A percentile compares a stretch with the other conserved stretches of the same genome.
Evolutionary conservation across 495 filamentous ascomycete species (phyloP).

Genomic region (Parmelia sp.): DNA sequence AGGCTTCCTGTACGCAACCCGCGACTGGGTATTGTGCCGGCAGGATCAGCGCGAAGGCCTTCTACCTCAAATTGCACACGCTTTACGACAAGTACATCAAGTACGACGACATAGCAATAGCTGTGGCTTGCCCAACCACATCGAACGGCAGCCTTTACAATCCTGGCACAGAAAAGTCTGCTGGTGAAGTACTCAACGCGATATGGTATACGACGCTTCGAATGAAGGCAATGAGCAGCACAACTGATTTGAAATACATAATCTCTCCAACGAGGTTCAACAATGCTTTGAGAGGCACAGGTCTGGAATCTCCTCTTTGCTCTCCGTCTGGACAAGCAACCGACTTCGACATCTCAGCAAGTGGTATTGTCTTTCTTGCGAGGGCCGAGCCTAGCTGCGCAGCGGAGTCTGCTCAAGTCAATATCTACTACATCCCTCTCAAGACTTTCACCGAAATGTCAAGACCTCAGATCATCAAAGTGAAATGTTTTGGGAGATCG

Average conservation of each 20-base stretch:
- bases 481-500: constrained; percentile 53
- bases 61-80: constrained; percentile 60
- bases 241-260: background rate
- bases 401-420: constrained; percentile 60
- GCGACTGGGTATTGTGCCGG: constrained; percentile 38
- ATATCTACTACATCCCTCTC: constrained; percentile 58
- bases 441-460: constrained; percentile 43
- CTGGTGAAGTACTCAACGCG: constrained; percentile 47
- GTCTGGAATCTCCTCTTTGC: constrained; percentile 55
- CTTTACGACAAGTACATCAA: constrained; percentile 53
- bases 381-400: constrained; percentile 47
- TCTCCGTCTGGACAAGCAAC: constrained; percentile 46
- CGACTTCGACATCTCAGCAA: constrained; percentile 51
- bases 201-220: constrained; percentile 60
- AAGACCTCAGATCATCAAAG: constrained; percentile 13
- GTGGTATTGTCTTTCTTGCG: constrained; percentile 68
- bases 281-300: constrained; percentile 53
- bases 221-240: constrained; percentile 14
- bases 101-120: constrained; percentile 59
- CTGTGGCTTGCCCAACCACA: constrained; percentile 54
- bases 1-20: background rate
- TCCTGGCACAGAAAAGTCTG: constrained; percentile 42
- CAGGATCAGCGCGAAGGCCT: constrained; percentile 48
- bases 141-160: constrained; percentile 52
- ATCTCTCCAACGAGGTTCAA: constrained; percentile 14